Evolutionary conservation across 208 protist species (phyloP).

Genomic region (Crithidia bombi): DNA sequence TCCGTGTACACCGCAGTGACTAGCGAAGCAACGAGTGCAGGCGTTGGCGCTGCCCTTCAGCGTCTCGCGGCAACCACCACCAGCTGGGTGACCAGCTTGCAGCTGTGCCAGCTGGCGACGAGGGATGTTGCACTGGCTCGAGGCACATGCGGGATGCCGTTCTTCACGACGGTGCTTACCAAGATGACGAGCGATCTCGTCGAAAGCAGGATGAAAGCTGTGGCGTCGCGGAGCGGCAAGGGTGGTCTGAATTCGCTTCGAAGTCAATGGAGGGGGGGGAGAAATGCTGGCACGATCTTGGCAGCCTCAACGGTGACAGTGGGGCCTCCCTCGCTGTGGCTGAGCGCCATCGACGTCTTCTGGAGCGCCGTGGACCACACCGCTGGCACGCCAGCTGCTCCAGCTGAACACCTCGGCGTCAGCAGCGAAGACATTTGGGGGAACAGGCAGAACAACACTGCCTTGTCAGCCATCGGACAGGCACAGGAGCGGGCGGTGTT

Average conservation of each 20-base stretch:
- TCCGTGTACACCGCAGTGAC: conserved; percentile 16
- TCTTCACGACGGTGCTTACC: conserved; percentile 29
- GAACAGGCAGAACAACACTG: neutral
- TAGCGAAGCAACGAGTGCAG: neutral
- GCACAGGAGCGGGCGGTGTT: conserved; percentile 61
- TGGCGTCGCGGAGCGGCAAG: neutral
- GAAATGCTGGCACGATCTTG: neutral
- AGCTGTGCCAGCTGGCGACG: conserved; percentile 26
- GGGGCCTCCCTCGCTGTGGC: conserved; percentile 39
- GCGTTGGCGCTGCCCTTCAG: conserved; percentile 20
- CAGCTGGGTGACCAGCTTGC: conserved; percentile 30
- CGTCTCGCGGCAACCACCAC: conserved; percentile 9
- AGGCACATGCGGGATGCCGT: conserved; percentile 28
- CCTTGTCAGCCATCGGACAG: too few species aligned
- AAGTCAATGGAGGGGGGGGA: neutral
- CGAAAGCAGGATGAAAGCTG: neutral
- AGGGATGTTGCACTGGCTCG: conserved; percentile 20
- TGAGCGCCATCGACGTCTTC: conserved; percentile 60
- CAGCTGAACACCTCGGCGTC: neutral
- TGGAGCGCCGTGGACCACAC: conserved; percentile 82
- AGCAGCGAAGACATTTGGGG: neutral
- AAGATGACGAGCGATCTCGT: conserved; percentile 17
- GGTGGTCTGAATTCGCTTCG: neutral
- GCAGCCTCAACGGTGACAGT: neutral
- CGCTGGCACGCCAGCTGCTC: neutral